Conservation (phyloP, 352 stramenopile genomes). For the Pythium pyrilobum region DNA sequence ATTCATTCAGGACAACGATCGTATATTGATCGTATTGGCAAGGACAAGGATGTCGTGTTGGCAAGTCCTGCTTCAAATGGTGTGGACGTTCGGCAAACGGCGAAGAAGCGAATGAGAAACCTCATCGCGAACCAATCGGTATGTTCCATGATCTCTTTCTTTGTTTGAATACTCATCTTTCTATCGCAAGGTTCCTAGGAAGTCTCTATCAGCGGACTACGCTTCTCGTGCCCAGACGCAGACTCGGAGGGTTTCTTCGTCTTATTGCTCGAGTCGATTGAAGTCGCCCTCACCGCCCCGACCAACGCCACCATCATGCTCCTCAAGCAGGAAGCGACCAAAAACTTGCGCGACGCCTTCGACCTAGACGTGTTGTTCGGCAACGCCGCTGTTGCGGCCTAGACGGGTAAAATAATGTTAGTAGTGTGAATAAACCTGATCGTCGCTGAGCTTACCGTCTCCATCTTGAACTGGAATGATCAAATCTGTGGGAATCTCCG, state of each 20-base stretch:
- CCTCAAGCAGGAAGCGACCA: neutral
- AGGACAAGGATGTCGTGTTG: neutral
- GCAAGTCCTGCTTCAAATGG: constrained; percentile 1
- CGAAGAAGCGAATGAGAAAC: constrained; percentile 2
- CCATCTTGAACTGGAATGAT: neutral
- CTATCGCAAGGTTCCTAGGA: neutral
- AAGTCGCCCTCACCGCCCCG: neutral
- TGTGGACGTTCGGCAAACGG: neutral
- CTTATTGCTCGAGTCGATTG: constrained; percentile 2
- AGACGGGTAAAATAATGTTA: neutral
- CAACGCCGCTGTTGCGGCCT: neutral
- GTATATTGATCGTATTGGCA: neutral
- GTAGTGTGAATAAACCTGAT: neutral
- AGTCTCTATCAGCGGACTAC: neutral
- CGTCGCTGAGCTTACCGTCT: neutral
- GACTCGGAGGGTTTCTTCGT: neutral
- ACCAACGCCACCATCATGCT: neutral
- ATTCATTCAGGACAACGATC: neutral
- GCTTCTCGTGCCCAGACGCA: neutral
- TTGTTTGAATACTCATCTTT: neutral
- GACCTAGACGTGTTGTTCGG: neutral
- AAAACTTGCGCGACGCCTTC: constrained; percentile 1
- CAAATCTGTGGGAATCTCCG: neutral
- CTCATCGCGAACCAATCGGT: neutral
- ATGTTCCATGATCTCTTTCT: neutral